Conservation (phyloP, 2,329 filamentous ascomycete genomes). For the Aspergillus fumigatiaffinis region DNA sequence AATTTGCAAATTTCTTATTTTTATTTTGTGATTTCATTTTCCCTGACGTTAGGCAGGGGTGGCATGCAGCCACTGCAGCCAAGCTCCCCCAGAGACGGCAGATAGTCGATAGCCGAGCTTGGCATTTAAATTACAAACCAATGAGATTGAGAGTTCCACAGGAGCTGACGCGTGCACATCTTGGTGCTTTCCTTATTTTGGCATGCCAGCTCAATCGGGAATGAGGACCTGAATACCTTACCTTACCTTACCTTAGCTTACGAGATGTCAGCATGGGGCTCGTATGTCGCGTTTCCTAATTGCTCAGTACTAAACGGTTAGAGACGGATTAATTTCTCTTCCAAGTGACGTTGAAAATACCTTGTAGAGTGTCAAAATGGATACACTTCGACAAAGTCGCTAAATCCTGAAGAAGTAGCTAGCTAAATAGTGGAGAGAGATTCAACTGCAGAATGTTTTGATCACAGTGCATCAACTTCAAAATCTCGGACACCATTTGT, state of each 20-base stretch:
- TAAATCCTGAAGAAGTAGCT: background rate
- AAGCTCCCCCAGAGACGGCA: constrained; percentile 24
- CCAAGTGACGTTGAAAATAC: background rate
- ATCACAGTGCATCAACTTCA: background rate
- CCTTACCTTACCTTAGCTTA: background rate
- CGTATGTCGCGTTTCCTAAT: background rate
- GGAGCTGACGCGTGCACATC: constrained; percentile 35
- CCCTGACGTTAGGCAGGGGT: background rate
- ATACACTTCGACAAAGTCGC: background rate
- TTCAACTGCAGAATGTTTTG: background rate
- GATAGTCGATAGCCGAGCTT: constrained; percentile 40
- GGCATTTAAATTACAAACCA: constrained; percentile 28
- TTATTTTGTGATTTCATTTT: background rate
- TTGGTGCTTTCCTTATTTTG: constrained; percentile 12
- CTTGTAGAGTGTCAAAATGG: background rate
- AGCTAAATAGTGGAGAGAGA: background rate
- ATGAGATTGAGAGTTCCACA: constrained; percentile 18
- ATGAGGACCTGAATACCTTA: background rate
- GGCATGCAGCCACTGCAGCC: background rate
- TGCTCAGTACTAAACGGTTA: background rate
- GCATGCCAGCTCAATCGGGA: constrained; percentile 5
- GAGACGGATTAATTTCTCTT: no score
- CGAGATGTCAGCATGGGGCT: constrained; percentile 4
- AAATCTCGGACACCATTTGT: background rate
- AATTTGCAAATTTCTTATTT: background rate